Evolutionary conservation across 805 yeast species (phyloP).

Genomic region (Kluyveromyces nonfermentans): DNA sequence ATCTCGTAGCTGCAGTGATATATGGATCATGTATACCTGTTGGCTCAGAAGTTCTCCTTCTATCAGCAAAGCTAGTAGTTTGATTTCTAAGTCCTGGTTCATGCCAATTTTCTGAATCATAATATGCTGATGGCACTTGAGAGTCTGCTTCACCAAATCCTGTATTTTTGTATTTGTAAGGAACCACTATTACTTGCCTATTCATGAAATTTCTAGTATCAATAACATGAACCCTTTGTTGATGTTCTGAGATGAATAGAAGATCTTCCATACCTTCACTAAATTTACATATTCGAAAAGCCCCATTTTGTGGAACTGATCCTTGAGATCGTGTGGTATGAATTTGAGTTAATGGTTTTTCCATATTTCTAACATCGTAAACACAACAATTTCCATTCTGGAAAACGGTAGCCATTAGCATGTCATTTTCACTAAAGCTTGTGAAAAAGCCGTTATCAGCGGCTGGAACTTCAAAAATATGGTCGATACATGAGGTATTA

Average conservation of each 20-base stretch:
- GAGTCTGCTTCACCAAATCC: neutral
- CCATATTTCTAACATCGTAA: constrained; percentile 63
- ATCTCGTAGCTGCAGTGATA: constrained; percentile 21
- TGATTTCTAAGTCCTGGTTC: constrained; percentile 1
- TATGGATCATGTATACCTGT: constrained; percentile 15
- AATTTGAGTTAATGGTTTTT: constrained; percentile 43
- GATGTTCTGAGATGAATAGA: constrained; percentile 71
- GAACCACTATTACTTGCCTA: constrained; percentile 68
- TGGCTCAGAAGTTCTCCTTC: constrained; percentile 16
- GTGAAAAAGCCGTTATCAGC: constrained; percentile 82
- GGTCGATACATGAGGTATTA: constrained; percentile 21
- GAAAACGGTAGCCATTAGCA: constrained; percentile 66
- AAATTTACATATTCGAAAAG: constrained; percentile 57
- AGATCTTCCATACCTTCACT: constrained; percentile 65
- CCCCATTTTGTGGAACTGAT: constrained; percentile 39
- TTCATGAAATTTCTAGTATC: constrained; percentile 67
- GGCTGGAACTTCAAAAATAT: constrained; percentile 39
- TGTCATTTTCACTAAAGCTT: constrained; percentile 66
- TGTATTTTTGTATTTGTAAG: constrained; percentile 20
- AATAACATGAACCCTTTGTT: constrained; percentile 75
- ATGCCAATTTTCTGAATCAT: constrained; percentile 1
- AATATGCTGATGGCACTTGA: neutral
- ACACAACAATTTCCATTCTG: constrained; percentile 77
- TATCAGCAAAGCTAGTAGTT: neutral
- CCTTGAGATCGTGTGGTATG: constrained; percentile 48